Base-by-base conservation (phyloP, 306 rosid species). In the Chamaecrista fasciculata region DNA sequence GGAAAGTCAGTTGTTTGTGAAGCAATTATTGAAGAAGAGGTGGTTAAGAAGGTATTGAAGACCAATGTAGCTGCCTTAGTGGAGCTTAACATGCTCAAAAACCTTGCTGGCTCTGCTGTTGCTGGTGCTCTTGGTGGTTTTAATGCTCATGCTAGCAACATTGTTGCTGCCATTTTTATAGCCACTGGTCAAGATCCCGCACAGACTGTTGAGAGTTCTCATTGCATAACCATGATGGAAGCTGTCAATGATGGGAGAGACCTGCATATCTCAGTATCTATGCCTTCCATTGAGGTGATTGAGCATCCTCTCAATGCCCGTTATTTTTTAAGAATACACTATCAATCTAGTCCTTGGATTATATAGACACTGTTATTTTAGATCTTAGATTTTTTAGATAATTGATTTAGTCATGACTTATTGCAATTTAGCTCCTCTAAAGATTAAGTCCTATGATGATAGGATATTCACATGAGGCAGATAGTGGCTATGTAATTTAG, bases 151-250 rank as follows among this genome's bases (percentile, higher is more conserved):
- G 96, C 92, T 72, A 81, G 92, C 77, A 89, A 89, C 84, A 86
- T 86, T 19, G 96, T 89, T 24, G 82, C 96, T 43, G 96, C 96
- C 39, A 19, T 89, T n/a, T 89, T 80, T 52, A 76, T 89, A 40
- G 96, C 96, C 79, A 89, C 96, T 0, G 96, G 96, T 70, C 96
- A 89, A 77, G 96, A 89, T 70, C 96, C 96, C 20, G 96, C 96
- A 16, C 92, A 89, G 70, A 89, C 86, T 80, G 48, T 89, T 37
- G 96, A 89, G 80, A 89, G 96, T 71, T 89, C 96, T 37, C 91
- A 89, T 73, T 86, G 96, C 86, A 80, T 86, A 25, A 82, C 92
- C 71, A 87, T 87, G 94, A 85, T 87, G 86, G 94, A 87, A 64
- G 82, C 90, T 1, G 71, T 85, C 58, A 85, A 87, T 50, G 78